A percentile compares a stretch with the other conserved stretches of the same genome.
phyloP scores from a whole-genome alignment of 495 filamentous ascomycete species.

The Recurvomyces mirabilis region DNA sequence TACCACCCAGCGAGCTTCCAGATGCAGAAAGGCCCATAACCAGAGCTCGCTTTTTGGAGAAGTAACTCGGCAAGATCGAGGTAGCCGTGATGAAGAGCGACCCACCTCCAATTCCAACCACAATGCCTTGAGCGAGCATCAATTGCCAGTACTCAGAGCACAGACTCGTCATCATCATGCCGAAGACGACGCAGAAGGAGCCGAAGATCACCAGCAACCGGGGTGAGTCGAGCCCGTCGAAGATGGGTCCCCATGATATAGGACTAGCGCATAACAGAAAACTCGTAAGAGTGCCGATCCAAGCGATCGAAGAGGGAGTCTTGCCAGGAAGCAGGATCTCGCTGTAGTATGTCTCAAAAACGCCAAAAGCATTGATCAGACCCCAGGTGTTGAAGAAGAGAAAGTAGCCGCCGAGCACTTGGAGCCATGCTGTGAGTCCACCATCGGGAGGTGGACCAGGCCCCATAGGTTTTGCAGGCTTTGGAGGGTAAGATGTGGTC shows the following conservation, averaged over 20 bases:
- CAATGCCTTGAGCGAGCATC: conserved; percentile 15
- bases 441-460: conserved; percentile 39
- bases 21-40: conserved; percentile 47
- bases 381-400: conserved; percentile 59
- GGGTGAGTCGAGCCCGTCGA: conserved; percentile 41
- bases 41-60: conserved; percentile 34
- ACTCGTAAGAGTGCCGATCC: conserved; percentile 30
- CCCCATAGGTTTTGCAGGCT: conserved; percentile 1
- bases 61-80: conserved; percentile 39
- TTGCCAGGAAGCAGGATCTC: conserved; percentile 29
- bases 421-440: conserved; percentile 55
- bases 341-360: conserved; percentile 30
- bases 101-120: conserved; percentile 11
- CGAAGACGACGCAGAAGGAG: conserved; percentile 12
- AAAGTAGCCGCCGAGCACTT: conserved; percentile 51
- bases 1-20: conserved; percentile 40
- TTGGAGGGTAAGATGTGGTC: no score
- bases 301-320: conserved; percentile 28
- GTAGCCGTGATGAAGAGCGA: conserved; percentile 8
- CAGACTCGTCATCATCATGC: conserved; percentile 16
- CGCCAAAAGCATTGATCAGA: conserved; percentile 28
- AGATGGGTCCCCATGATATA: conserved; percentile 51
- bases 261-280: conserved; percentile 42
- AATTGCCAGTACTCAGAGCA: conserved; percentile 15
- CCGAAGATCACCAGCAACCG: conserved; percentile 22